phyloP scores from a whole-genome alignment of 2,329 filamentous ascomycete genomes.

The Fusarium nurragi region DNA sequence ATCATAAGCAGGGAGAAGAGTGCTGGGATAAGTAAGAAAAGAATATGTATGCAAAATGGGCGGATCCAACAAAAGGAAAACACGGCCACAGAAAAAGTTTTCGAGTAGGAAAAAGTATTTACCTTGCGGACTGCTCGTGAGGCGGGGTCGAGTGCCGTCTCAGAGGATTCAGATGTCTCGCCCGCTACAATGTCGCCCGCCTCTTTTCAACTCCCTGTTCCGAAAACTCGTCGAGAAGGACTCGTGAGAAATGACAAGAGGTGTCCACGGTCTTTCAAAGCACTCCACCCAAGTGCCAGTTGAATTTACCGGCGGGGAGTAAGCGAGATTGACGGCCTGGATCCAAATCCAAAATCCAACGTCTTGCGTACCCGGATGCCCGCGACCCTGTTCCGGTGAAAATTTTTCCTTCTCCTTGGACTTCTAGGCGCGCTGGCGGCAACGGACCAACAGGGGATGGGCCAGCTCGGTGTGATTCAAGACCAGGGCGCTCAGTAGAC shows the following conservation, averaged over 20 bases:
- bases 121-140: conserved; percentile 12
- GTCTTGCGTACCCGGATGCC: conserved; percentile 43
- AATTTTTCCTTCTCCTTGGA: conserved; percentile 45
- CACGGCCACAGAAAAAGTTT: conserved; percentile 25
- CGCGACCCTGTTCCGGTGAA: conserved; percentile 45
- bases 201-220: conserved; percentile 26
- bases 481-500: conserved; percentile 39
- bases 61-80: conserved; percentile 22
- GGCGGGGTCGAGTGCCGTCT: conserved; percentile 27
- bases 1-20: conserved; percentile 33
- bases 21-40: conserved; percentile 10
- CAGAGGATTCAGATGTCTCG: conserved; percentile 2
- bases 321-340: conserved; percentile 51
- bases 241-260: conserved; percentile 30
- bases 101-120: conserved; percentile 18
- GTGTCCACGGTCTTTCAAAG: too few species aligned
- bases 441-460: conserved; percentile 40
- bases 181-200: not conserved
- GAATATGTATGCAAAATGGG: conserved; percentile 10
- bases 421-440: conserved; percentile 46
- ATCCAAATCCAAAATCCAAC: conserved; percentile 39
- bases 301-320: conserved; percentile 49
- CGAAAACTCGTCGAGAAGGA: conserved; percentile 26
- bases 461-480: conserved; percentile 46
- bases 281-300: conserved; percentile 42